Evolutionary conservation across 148 eudicot genomes (phyloP), one percentile per base, ranked within the genome.

Genomic region (Camellia granthamiana): DNA sequence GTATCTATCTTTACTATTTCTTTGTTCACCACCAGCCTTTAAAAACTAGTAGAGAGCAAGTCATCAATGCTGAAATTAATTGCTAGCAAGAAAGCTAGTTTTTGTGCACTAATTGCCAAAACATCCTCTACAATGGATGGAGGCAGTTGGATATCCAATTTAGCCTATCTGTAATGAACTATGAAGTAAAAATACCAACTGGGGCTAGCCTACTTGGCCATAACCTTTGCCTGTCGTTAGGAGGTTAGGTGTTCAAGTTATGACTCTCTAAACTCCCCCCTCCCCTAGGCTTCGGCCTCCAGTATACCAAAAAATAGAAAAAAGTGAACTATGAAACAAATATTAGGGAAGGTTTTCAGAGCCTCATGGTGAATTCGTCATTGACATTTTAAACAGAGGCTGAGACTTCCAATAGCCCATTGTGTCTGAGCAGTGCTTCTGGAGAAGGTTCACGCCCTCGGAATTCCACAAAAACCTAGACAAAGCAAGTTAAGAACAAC

Each of bases 401-500:
- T 51, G 91, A 70, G 4, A 77, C 87, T 14, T 89, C 63, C 85
- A 93, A 78, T 69, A 95, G 73, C n/a, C 99, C 99, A 83, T 91
- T 93, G 90, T 95, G 97, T 84, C 99, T 89, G 18, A 95, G 92
- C 83, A 95, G 92, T 12, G 99, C 87, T 76, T 95, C 95, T 0
- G 99, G 99, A 51, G 99, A 95, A 59, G 99, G 99, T 85, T 95
- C 99, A 11, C 99, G 91, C 46, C 99, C 99, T 70, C 97, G 89
- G 84, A 95, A 95, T 85, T 92, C 91, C 74, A 93, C 97, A 83
- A 95, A 95, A 11, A 95, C 99, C 97, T 95, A 87, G 38, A 7
- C 56, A 72, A 52, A 8, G 6, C 71, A 62, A n/a, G 41, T 58
- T 64, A n/a, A 42, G 69, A 66, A 77, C 23, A 78, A 78, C 5